These are phyloP conservation scores for Arthrinium phaeospermum DNA, from an alignment of 2,329 filamentous ascomycete species.

Conservation along the genomic window DNA sequence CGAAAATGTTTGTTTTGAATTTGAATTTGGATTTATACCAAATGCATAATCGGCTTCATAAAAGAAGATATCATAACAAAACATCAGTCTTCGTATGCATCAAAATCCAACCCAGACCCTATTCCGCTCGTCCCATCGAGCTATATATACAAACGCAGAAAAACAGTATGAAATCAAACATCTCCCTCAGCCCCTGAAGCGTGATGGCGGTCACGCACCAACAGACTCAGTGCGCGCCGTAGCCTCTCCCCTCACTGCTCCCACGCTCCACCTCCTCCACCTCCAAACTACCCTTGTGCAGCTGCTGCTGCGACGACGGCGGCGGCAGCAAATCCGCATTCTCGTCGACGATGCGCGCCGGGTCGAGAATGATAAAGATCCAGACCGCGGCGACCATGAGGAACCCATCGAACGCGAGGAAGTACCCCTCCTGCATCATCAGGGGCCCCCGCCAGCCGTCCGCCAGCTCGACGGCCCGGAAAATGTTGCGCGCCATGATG, in stretches of 20 bases:
- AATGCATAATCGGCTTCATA: too few relatives aligned
- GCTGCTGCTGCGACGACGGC: not conserved
- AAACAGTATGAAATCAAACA: not conserved
- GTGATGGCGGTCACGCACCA: not conserved
- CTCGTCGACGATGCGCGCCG: slow-evolving; percentile 29
- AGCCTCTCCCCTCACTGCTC: not conserved
- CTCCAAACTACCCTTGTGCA: not conserved
- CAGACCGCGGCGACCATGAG: slow-evolving; percentile 54
- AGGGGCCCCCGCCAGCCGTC: slow-evolving; percentile 56
- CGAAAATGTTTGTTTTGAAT: too few relatives aligned
- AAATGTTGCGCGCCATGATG: slow-evolving; percentile 55
- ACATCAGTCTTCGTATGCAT: not conserved
- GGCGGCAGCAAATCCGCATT: not conserved
- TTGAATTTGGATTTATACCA: too few relatives aligned
- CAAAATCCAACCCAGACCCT: not conserved
- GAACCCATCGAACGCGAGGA: slow-evolving; percentile 54
- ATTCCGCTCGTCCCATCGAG: not conserved
- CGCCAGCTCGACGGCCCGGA: slow-evolving; percentile 54
- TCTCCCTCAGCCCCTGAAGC: not conserved
- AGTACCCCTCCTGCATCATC: slow-evolving; percentile 55
- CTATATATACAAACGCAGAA: not conserved
- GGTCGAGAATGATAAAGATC: slow-evolving; percentile 51
- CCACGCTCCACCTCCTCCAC: not conserved
- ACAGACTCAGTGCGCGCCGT: not conserved
- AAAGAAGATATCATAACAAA: too few relatives aligned